Evolutionary conservation across 2,329 filamentous ascomycete genomes (phyloP).

Genomic region (Moelleriella libera): DNA sequence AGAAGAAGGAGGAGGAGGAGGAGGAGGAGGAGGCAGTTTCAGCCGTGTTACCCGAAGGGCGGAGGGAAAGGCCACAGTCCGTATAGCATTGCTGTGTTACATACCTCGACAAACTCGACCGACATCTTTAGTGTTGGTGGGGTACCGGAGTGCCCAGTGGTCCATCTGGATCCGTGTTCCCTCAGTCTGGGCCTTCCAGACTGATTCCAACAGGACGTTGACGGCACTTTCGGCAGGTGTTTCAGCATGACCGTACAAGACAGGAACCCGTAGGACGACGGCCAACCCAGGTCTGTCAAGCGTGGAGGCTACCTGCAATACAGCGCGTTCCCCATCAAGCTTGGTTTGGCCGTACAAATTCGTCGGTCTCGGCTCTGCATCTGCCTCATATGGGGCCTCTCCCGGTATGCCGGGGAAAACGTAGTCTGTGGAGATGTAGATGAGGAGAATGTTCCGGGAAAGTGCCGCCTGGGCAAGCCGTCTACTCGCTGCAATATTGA

Average conservation of each 20-base stretch:
- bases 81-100: conserved; percentile 10
- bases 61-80: not conserved
- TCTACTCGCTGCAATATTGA: conserved; percentile 62
- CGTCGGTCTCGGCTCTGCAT: conserved; percentile 50
- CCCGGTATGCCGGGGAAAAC: conserved; percentile 61
- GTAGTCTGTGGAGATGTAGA: conserved; percentile 76
- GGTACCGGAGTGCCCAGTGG: conserved; percentile 72
- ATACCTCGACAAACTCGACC: conserved; percentile 59
- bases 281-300: conserved; percentile 38
- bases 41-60: not conserved
- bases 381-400: conserved; percentile 68
- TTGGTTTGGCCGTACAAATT: conserved; percentile 61
- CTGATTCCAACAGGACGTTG: conserved; percentile 62
- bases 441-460: conserved; percentile 43
- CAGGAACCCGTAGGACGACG: conserved; percentile 65
- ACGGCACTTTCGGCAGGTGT: conserved; percentile 64
- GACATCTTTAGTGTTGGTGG: conserved; percentile 81
- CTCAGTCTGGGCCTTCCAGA: conserved; percentile 59
- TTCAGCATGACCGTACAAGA: conserved; percentile 69
- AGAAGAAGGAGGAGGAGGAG: not conserved
- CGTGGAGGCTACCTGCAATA: conserved; percentile 44
- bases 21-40: not conserved
- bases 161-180: conserved; percentile 61
- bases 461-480: conserved; percentile 53
- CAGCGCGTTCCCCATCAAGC: conserved; percentile 45